These are phyloP conservation scores for Erigeron philadelphicus DNA, from an alignment of 140 eudicot genomes.

Conservation along the genomic window DNA sequence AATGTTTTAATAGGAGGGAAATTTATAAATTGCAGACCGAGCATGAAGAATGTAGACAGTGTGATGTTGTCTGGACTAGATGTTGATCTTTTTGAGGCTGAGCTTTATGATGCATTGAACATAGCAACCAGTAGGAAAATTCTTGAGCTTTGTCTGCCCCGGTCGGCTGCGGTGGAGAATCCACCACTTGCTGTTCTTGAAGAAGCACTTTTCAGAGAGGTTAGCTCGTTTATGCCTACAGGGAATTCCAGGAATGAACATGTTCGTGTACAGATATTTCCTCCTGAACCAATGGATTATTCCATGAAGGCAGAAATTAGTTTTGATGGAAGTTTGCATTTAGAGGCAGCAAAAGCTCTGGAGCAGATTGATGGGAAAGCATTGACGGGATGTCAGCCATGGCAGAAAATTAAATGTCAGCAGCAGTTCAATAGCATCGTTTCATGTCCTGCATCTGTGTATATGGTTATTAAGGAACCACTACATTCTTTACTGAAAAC, in stretches of 20 bases:
- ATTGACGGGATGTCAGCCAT: constrained; percentile 54
- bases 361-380: constrained; percentile 76
- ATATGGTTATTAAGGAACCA: constrained; percentile 53
- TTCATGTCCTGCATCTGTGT: constrained; percentile 68
- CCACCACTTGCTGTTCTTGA: constrained; percentile 56
- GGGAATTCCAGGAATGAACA: constrained; percentile 40
- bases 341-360: constrained; percentile 93
- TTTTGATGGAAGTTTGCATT: constrained; percentile 83
- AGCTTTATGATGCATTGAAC: constrained; percentile 40
- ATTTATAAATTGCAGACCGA: constrained; percentile 29
- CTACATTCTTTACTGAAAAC: constrained; percentile 46
- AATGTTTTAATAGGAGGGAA: constrained; percentile 37
- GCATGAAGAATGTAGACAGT: constrained; percentile 38
- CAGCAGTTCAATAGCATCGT: constrained; percentile 73
- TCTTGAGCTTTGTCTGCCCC: constrained; percentile 39
- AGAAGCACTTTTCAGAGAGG: constrained; percentile 65
- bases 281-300: constrained; percentile 36
- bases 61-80: constrained; percentile 48
- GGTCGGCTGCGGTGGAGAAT: constrained; percentile 45
- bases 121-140: constrained; percentile 44
- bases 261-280: constrained; percentile 58
- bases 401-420: constrained; percentile 86
- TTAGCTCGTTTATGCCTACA: constrained; percentile 67
- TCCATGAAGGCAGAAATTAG: constrained; percentile 56
- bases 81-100: constrained; percentile 49